Percentiles rank a stretch among this genome's conserved stretches.
These are phyloP conservation scores for Populus deltoides DNA, from an alignment of 345 rosid genomes.

Conservation along the genomic window DNA sequence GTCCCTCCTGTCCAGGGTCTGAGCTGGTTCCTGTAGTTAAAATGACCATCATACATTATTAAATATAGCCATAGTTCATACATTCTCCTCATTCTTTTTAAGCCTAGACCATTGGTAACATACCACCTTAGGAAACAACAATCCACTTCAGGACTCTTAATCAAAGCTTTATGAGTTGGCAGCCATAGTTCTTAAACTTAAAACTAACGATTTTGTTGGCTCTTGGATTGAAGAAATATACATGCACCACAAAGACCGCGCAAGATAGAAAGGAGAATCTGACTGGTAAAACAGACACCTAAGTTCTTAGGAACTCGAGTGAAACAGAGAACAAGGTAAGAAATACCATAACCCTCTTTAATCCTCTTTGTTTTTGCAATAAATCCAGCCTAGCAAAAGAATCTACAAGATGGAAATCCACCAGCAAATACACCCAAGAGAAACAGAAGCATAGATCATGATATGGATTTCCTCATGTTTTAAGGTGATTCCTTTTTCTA, in stretches of 20 bases:
- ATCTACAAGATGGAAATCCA: not conserved
- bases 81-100: not conserved
- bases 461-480: too few species aligned
- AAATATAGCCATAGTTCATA: not conserved
- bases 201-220: not conserved
- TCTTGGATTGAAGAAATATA: not conserved
- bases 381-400: not conserved
- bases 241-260: not conserved
- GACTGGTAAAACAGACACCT: not conserved
- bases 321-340: not conserved
- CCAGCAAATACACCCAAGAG: not conserved
- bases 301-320: not conserved
- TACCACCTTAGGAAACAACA: not conserved
- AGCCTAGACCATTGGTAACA: not conserved
- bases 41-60: not conserved
- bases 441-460: not conserved
- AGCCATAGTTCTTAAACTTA: not conserved
- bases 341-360: not conserved
- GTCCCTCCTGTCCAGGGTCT: not conserved
- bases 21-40: slow-evolving; percentile 29
- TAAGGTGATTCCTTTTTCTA: too few species aligned
- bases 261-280: not conserved
- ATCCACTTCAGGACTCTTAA: not conserved
- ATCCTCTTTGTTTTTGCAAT: not conserved
- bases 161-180: not conserved